phyloP scores from a whole-genome alignment of 345 rosid genomes.

The Gynandropsis gynandra region DNA sequence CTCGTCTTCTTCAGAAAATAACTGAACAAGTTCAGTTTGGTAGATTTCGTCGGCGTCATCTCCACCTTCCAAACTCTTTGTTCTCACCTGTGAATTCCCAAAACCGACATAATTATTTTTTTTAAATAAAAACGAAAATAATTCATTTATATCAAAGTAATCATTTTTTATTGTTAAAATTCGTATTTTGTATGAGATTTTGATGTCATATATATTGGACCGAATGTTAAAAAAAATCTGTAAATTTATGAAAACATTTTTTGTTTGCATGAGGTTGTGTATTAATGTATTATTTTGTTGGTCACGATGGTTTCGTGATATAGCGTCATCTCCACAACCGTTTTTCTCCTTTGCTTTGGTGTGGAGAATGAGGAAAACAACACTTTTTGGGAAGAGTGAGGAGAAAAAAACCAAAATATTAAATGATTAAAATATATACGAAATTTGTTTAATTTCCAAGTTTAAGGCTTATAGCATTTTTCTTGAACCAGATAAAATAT shows the following conservation, averaged over 20 bases:
- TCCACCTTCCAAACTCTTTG: conserved; percentile 44
- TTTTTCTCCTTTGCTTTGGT: conserved; percentile 34
- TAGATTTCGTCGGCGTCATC: conserved; percentile 45
- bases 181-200: too few species aligned
- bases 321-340: conserved; percentile 35
- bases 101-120: background rate
- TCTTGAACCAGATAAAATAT: too few species aligned
- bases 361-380: conserved; percentile 18
- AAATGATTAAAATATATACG: conserved; percentile 4
- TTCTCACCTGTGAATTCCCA: conserved; percentile 38
- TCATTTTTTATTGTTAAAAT: background rate
- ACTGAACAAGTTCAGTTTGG: conserved; percentile 76
- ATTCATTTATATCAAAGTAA: conserved; percentile 1
- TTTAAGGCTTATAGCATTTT: too few species aligned
- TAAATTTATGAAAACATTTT: conserved; percentile 31
- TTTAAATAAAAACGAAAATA: conserved; percentile 16
- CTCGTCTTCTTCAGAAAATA: conserved; percentile 95
- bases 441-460: too few species aligned
- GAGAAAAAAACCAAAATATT: background rate
- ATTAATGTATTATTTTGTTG: too few species aligned
- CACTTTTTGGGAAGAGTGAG: conserved; percentile 14
- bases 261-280: background rate
- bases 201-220: too few species aligned
- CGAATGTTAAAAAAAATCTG: conserved; percentile 18
- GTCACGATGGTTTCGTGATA: conserved; percentile 67